These are phyloP conservation scores for Mortierella alpina DNA, from an alignment of 192 early-diverging fungal genomes.

Conservation along the genomic window DNA sequence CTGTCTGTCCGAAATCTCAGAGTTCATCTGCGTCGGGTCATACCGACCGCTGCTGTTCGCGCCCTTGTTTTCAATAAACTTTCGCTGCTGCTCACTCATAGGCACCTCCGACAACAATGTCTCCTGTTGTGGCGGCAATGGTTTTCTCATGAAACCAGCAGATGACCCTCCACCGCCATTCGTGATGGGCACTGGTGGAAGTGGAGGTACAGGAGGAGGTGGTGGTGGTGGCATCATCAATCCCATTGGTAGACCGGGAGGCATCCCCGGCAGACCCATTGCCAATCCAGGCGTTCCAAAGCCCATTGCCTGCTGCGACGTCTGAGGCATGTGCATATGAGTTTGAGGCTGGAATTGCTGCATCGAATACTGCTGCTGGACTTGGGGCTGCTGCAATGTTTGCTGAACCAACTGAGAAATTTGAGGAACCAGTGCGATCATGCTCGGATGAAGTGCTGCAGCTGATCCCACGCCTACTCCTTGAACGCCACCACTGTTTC, in stretches of 20 bases:
- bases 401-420: slow-evolving; percentile 31
- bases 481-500: neutral
- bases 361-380: slow-evolving; percentile 2
- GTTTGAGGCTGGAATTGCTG: slow-evolving; percentile 5
- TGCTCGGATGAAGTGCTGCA: neutral
- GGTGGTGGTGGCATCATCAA: slow-evolving; percentile 21
- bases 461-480: neutral
- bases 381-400: neutral
- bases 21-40: slow-evolving; percentile 1
- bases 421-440: slow-evolving; percentile 36
- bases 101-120: neutral
- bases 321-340: neutral
- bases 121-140: neutral
- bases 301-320: slow-evolving; percentile 2
- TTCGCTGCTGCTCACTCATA: slow-evolving; percentile 20
- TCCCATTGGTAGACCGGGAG: neutral
- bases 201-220: slow-evolving; percentile 10
- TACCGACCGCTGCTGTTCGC: too few relatives aligned
- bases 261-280: slow-evolving; percentile 12
- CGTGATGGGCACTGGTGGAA: slow-evolving; percentile 10
- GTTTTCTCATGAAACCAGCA: neutral
- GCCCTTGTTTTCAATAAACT: slow-evolving; percentile 11
- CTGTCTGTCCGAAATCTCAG: neutral
- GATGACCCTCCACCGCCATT: neutral
- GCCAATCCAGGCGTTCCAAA: neutral